phyloP scores from a whole-genome alignment of 2,329 filamentous ascomycete genomes.

The Neonectria coccinea region DNA sequence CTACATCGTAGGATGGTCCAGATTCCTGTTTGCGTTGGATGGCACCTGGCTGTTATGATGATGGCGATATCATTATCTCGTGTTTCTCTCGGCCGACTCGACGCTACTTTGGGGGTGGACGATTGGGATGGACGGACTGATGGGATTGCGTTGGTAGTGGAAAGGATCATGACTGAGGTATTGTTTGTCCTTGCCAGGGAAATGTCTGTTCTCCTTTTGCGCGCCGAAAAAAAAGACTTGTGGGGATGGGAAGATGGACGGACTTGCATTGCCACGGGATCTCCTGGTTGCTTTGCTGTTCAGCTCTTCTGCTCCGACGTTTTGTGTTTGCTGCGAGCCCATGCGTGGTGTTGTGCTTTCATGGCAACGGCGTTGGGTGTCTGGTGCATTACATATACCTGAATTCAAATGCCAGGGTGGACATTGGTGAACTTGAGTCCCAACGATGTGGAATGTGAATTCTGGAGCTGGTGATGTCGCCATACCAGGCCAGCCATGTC shows the following conservation, averaged over 20 bases:
- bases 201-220: slow-evolving; percentile 31
- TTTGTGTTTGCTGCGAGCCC: slow-evolving; percentile 35
- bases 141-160: slow-evolving; percentile 31
- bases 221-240: slow-evolving; percentile 23
- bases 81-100: slow-evolving; percentile 29
- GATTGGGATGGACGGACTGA: slow-evolving; percentile 34
- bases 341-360: slow-evolving; percentile 45
- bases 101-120: slow-evolving; percentile 38
- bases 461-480: neutral
- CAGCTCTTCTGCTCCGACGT: slow-evolving; percentile 39
- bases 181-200: slow-evolving; percentile 35
- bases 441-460: neutral
- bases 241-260: slow-evolving; percentile 28
- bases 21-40: slow-evolving; percentile 21
- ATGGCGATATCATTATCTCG: slow-evolving; percentile 33
- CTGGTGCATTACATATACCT: slow-evolving; percentile 50
- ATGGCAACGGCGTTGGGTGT: slow-evolving; percentile 52
- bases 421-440: slow-evolving; percentile 33
- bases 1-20: slow-evolving; percentile 17
- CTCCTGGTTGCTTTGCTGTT: slow-evolving; percentile 39
- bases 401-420: slow-evolving; percentile 37
- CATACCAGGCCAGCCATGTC: neutral
- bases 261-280: slow-evolving; percentile 33
- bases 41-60: slow-evolving; percentile 10
- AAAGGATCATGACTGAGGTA: slow-evolving; percentile 37